A percentile compares a stretch with the other conserved stretches of the same genome.
phyloP scores from a whole-genome alignment of 2,329 filamentous ascomycete species.

The Colletotrichum tamarilloi region DNA sequence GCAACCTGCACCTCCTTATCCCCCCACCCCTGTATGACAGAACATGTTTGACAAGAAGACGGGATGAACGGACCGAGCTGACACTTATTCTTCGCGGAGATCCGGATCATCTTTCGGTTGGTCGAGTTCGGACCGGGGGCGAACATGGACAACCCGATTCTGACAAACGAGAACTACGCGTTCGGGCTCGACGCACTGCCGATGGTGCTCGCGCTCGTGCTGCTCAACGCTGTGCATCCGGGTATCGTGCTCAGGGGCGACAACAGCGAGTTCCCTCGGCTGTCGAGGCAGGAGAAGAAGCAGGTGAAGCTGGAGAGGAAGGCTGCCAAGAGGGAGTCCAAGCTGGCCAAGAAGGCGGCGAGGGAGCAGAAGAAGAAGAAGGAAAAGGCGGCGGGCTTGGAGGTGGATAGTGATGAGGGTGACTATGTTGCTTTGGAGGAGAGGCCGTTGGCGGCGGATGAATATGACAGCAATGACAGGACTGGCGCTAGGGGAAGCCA shows the following conservation, averaged over 20 bases:
- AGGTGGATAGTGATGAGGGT: not conserved
- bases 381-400: not conserved
- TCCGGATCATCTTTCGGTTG: conserved; percentile 71
- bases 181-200: conserved; percentile 64
- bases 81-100: conserved; percentile 42
- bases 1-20: not conserved
- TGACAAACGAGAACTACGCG: conserved; percentile 63
- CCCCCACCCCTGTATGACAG: not conserved
- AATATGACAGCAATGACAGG: conserved; percentile 16
- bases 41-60: conserved; percentile 14
- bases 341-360: not conserved
- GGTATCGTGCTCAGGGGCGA: conserved; percentile 58
- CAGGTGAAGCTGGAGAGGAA: conserved; percentile 51
- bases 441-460: not conserved
- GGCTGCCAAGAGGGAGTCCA: not conserved
- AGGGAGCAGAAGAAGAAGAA: conserved; percentile 6
- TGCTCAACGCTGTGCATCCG: conserved; percentile 59
- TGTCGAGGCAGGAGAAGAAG: conserved; percentile 57
- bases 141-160: conserved; percentile 54
- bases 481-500: not conserved
- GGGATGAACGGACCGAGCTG: conserved; percentile 30
- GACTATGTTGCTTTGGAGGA: not conserved
- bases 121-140: conserved; percentile 64
- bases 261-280: conserved; percentile 56
- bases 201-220: conserved; percentile 60